phyloP scores from a whole-genome alignment of 1,139 yeast genomes.

The Yamadazyma oceani region DNA sequence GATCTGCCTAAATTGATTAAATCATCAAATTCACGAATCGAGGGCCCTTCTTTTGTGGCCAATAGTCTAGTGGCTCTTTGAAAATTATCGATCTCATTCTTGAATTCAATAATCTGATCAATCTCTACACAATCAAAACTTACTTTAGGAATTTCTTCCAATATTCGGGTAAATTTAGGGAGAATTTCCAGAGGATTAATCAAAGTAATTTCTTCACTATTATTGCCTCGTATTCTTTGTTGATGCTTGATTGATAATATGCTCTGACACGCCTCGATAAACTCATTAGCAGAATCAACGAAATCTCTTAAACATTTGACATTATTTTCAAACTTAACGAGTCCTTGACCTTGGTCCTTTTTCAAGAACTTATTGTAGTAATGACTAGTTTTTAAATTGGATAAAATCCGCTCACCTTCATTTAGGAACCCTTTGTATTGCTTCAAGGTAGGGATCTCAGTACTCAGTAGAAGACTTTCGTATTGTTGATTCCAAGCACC shows the following conservation, averaged over 20 bases:
- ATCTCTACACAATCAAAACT: constrained; percentile 59
- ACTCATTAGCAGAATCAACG: constrained; percentile 45
- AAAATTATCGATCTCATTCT: constrained; percentile 53
- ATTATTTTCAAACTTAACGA: constrained; percentile 20
- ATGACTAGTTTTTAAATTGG: constrained; percentile 29
- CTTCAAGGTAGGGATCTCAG: constrained; percentile 49
- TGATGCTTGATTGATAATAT: constrained; percentile 52
- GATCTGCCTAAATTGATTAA: constrained; percentile 55
- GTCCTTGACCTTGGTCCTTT: constrained; percentile 6
- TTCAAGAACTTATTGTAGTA: constrained; percentile 10
- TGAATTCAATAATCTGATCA: constrained; percentile 57
- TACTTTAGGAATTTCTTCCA: constrained; percentile 49
- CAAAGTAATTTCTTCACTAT: constrained; percentile 13
- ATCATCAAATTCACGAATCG: constrained; percentile 43
- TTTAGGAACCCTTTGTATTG: constrained; percentile 41
- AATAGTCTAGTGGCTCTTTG: constrained; percentile 48
- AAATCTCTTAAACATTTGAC: constrained; percentile 42
- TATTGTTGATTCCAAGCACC: constrained; percentile 51
- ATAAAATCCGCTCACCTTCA: constrained; percentile 58
- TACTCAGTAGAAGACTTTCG: constrained; percentile 37
- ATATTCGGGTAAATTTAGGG: constrained; percentile 29
- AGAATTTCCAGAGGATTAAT: constrained; percentile 18
- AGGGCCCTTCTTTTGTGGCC: constrained; percentile 26
- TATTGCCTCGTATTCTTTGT: constrained; percentile 41
- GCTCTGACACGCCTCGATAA: constrained; percentile 59